Conservation (phyloP, 2,329 filamentous ascomycete genomes). For the Fusarium incarnatum region DNA sequence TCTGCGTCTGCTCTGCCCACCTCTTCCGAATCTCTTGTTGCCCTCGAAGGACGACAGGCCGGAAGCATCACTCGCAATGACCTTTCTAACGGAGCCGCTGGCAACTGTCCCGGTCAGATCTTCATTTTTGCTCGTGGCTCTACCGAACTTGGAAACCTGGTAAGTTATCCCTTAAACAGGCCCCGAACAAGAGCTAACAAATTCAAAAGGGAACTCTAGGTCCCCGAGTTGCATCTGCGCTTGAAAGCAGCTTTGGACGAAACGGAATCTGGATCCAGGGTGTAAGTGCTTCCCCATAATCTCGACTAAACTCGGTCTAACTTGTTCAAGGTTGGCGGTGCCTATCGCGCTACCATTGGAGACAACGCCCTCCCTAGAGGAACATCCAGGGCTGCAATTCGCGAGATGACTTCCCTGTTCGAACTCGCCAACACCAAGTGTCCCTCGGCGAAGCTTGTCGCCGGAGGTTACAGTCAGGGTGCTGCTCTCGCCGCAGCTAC, state of each 20-base stretch:
- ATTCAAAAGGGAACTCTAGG: slow-evolving; percentile 46
- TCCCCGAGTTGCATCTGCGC: slow-evolving; percentile 45
- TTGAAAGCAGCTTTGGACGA: slow-evolving; percentile 44
- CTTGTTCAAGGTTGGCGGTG: slow-evolving; percentile 36
- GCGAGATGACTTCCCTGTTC: slow-evolving; percentile 57
- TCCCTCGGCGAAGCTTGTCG: slow-evolving; percentile 56
- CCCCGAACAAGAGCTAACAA: rapidly evolving
- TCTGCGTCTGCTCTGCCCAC: slow-evolving; percentile 21
- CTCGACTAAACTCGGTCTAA: rapidly evolving
- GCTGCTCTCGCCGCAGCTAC: slow-evolving; percentile 58
- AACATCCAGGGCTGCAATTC: slow-evolving; percentile 53
- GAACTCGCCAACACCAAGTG: slow-evolving; percentile 56
- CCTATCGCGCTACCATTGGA: slow-evolving; percentile 52
- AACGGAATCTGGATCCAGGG: slow-evolving; percentile 57
- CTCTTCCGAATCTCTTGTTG: neutral
- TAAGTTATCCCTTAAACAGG: neutral
- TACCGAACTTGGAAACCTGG: slow-evolving; percentile 55
- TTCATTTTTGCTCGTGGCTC: slow-evolving; percentile 56
- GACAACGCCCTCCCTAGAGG: slow-evolving; percentile 54
- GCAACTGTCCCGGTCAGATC: slow-evolving; percentile 52
- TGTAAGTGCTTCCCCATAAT: slow-evolving; percentile 38
- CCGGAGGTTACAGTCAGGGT: slow-evolving; percentile 57
- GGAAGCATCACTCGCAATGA: slow-evolving; percentile 42
- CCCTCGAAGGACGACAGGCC: slow-evolving; percentile 30
- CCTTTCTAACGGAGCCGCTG: slow-evolving; percentile 44